Base-by-base conservation (phyloP, 2,329 filamentous ascomycete species). In the Fusarium sp. region DNA sequence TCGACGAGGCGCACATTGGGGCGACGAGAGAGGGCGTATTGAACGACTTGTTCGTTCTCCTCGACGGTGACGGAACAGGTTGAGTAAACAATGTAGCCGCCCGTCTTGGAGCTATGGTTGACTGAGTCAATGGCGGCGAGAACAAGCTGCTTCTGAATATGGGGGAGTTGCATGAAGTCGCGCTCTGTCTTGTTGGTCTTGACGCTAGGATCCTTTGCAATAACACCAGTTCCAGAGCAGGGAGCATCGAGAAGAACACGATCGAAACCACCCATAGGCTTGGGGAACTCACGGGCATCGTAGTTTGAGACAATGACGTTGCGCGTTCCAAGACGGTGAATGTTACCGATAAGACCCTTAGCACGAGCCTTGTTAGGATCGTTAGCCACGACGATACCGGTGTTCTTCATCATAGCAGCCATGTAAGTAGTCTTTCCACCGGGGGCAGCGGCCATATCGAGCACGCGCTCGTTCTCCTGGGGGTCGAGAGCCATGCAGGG, bases 181-280 rank as follows among this genome's bases (percentile, higher is more conserved):
- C 92, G 92, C 80, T 97, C 94, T 16, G 93, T 97, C 87, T 98
- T 98, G 86, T 98, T 98, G 29, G 95, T 98, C 88, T 99, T 99
- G 76, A 99, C 94, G 73, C 92, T 94, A 37, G 95, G 90, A 83
- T 99, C 96, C 85, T 99, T 99, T 72, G 94, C 93, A 74, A 99
- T 99, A 79, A 99, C 96, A 78, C 96, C 96, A 2, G 96, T 99
- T 76, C 96, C 95, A 7, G 95, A 97, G 85, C 96, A 98, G 9
- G 96, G 96, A 3, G 94, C 95, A 84, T 99, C 95, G 65, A 98
- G 92, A 49, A 98, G 85, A 10, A 99, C 94, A 71, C 96, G 90
- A 82, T 99, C 96, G 72, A 99, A 99, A 18, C 96, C 96, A 66
- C 95, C 96, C 82, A 99, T 94, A 41, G 97, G 93, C 78, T 91